Base-by-base conservation (phyloP, 129 eudicot species). In the Logfia minima region DNA sequence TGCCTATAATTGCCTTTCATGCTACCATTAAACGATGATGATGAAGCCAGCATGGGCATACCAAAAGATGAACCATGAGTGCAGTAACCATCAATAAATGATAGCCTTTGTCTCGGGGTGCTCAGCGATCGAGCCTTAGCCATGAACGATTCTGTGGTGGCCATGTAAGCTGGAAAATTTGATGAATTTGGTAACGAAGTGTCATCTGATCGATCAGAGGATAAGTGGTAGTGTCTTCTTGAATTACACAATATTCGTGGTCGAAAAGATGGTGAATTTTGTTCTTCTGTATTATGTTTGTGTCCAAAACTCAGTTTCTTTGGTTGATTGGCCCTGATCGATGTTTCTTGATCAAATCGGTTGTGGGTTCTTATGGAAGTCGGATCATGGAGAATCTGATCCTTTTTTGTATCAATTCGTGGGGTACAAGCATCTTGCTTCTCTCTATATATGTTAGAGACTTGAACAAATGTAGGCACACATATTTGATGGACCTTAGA, bases 71-170 rank as follows among this genome's bases (percentile, higher is more conserved):
- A 90, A 59, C 80, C 79, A 35, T 85, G 82, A 58, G 83, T 85
- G 74, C 83, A 51, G 56, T 77, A 81, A 39, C 81, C 66, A n/a
- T 90, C 96, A 29, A 79, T 69, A 77, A 82, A 68, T 22, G 87
- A 67, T 75, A 85, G 59, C 55, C 91, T 68, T 81, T 88, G 96
- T 80, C 85, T 85, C 2, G 97, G 98, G n/a, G 96, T 88, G 81
- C 98, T 93, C 48, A 86, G 65, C 0, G 98, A 93, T 66, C 96
- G 78, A 39, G 84, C 83, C 80, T 91, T 93, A 60, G 91, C 97
- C 96, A 86, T 90, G 9, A 96, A 91, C 21, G 98, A 93, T 87
- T 90, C 88, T 0, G 98, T 93, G 17, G 90, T 82, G 22, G 92
- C 96, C 98, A 93, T 93, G 79, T 93, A 93, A 17, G 91, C 63